Percentiles rank a stretch among this genome's conserved stretches.
These are phyloP conservation scores for Cytospora leucostoma DNA, from an alignment of 2,329 filamentous ascomycete species.

Conservation along the genomic window DNA sequence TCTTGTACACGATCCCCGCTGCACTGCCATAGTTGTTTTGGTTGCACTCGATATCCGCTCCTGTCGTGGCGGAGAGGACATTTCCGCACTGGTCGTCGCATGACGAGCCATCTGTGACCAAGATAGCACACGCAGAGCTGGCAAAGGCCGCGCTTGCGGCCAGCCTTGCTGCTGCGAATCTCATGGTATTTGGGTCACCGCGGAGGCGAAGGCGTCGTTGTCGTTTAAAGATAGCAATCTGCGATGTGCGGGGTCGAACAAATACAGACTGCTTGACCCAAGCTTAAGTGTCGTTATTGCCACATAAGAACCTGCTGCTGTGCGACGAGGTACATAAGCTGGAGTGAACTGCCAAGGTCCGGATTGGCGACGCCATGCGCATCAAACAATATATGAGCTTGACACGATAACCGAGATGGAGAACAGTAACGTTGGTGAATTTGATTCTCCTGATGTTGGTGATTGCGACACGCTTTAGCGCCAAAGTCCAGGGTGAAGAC, in stretches of 20 bases:
- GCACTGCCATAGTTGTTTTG: conserved; percentile 43
- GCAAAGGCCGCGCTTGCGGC: conserved; percentile 28
- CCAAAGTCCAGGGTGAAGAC: conserved; percentile 7
- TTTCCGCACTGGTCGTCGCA: conserved; percentile 57
- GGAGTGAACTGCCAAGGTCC: background rate
- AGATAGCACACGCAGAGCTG: conserved; percentile 37
- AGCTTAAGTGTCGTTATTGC: conserved; percentile 14
- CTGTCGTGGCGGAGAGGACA: conserved; percentile 47
- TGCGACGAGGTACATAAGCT: conserved; percentile 19
- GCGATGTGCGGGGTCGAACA: conserved; percentile 21
- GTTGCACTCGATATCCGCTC: conserved; percentile 51
- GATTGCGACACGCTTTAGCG: conserved; percentile 24
- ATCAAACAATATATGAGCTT: conserved; percentile 19
- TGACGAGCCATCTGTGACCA: conserved; percentile 50
- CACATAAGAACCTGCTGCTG: conserved; percentile 15
- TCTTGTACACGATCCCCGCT: conserved; percentile 51
- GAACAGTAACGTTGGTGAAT: no score
- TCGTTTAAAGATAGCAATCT: background rate
- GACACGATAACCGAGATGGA: background rate
- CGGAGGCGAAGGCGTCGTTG: background rate
- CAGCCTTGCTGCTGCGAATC: conserved; percentile 21
- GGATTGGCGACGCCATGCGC: conserved; percentile 16
- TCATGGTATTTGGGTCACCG: conserved; percentile 23
- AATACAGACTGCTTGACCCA: conserved; percentile 1
- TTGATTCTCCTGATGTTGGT: conserved; percentile 19